Evolutionary conservation across 345 rosid genomes (phyloP).

Genomic region (Cardiospermum halicacabum): DNA sequence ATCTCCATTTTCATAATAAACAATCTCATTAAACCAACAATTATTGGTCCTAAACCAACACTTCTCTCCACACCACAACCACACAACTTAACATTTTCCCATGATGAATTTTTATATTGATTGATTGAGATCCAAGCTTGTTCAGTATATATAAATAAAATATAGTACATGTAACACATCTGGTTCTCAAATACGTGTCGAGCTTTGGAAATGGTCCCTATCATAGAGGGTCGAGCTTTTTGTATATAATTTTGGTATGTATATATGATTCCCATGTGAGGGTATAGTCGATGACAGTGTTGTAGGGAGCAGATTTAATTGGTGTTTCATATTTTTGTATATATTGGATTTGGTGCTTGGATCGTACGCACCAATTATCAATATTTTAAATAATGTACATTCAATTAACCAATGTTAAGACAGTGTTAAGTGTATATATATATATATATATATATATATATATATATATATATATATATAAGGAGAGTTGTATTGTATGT

Average conservation of each 20-base stretch:
- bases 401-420: background rate
- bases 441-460: background rate
- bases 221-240: constrained; percentile 27
- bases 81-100: constrained; percentile 18
- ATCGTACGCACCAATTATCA: constrained; percentile 10
- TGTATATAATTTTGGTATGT: constrained; percentile 8
- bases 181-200: constrained; percentile 21
- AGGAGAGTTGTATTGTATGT: too few relatives aligned
- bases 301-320: constrained; percentile 28
- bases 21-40: constrained; percentile 28
- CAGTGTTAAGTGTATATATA: background rate
- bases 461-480: background rate
- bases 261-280: constrained; percentile 26
- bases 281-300: constrained; percentile 23
- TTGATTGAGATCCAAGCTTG: background rate
- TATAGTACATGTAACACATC: too few relatives aligned
- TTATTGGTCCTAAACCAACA: constrained; percentile 43
- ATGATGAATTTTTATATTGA: constrained; percentile 23
- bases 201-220: constrained; percentile 29
- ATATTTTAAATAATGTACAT: too few relatives aligned
- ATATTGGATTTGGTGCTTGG: constrained; percentile 21
- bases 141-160: too few relatives aligned
- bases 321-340: constrained; percentile 16
- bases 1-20: constrained; percentile 27
- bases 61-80: constrained; percentile 19